phyloP scores from a whole-genome alignment of 495 filamentous ascomycete genomes.

The Lasiosphaeriaceae sp. region DNA sequence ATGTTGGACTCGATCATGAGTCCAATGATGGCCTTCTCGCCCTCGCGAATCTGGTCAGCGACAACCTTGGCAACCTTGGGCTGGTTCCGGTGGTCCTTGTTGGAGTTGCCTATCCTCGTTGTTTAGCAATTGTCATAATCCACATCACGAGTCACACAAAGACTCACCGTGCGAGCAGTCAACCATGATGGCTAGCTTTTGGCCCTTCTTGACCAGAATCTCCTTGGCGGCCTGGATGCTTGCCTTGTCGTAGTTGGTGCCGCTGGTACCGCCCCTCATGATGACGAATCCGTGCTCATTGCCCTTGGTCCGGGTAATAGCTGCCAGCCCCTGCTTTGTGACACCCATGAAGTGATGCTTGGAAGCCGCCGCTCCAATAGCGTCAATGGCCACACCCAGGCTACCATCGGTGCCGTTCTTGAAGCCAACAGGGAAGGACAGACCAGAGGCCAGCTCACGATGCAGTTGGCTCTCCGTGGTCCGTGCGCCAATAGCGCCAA shows the following conservation, averaged over 20 bases:
- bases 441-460: constrained; percentile 90
- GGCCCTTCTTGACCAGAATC: constrained; percentile 76
- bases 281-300: constrained; percentile 98
- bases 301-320: constrained; percentile 86
- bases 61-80: constrained; percentile 83
- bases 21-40: constrained; percentile 85
- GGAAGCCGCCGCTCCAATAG: constrained; percentile 84
- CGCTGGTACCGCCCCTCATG: constrained; percentile 81
- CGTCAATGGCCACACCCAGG: constrained; percentile 90
- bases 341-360: constrained; percentile 98
- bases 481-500: constrained; percentile 91
- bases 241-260: constrained; percentile 91
- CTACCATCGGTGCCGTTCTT: constrained; percentile 99
- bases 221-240: constrained; percentile 76
- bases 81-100: constrained; percentile 81
- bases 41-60: constrained; percentile 78
- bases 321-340: constrained; percentile 95
- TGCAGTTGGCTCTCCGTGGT: constrained; percentile 98
- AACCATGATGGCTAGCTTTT: constrained; percentile 90
- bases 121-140: constrained; percentile 4
- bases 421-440: constrained; percentile 97
- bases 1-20: constrained; percentile 99
- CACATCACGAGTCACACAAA: not conserved
- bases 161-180: constrained; percentile 87
- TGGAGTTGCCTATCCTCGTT: constrained; percentile 57